phyloP scores from a whole-genome alignment of 73 alveolate genomes.

The Paramecium primaurelia region DNA sequence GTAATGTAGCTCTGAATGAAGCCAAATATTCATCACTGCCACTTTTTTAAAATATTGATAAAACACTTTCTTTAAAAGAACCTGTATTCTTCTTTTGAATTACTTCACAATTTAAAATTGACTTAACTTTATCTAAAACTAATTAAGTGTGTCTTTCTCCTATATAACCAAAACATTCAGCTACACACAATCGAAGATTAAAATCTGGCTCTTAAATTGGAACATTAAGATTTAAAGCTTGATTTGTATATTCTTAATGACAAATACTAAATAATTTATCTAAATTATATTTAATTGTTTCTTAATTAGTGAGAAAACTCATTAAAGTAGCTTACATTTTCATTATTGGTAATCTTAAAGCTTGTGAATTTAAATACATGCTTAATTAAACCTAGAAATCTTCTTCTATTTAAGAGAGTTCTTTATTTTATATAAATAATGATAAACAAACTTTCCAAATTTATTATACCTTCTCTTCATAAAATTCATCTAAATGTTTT shows the following conservation, averaged over 20 bases:
- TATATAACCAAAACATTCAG: constrained; percentile 41
- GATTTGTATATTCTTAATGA: constrained; percentile 36
- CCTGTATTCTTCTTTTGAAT: constrained; percentile 22
- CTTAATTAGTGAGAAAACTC: constrained; percentile 25
- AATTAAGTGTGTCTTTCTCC: constrained; percentile 37
- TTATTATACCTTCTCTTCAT: constrained; percentile 35
- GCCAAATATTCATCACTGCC: constrained; percentile 18
- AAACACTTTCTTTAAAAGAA: constrained; percentile 25
- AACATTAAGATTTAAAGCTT: constrained; percentile 18
- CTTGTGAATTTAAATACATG: not conserved
- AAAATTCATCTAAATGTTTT: not conserved
- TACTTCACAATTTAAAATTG: constrained; percentile 40
- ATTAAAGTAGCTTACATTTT: constrained; percentile 36
- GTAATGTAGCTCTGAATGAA: not conserved
- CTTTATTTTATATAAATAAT: not conserved
- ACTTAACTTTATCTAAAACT: constrained; percentile 5
- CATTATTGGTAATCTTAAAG: constrained; percentile 38
- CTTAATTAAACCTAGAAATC: not conserved
- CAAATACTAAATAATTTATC: constrained; percentile 30
- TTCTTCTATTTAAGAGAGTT: constrained; percentile 19
- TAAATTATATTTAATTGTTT: constrained; percentile 37
- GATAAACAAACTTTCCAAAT: constrained; percentile 25
- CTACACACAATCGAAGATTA: not conserved
- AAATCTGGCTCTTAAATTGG: constrained; percentile 20
- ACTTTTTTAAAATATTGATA: constrained; percentile 11